Conservation (phyloP, 352 stramenopile genomes). For the Globisporangium parvum region DNA sequence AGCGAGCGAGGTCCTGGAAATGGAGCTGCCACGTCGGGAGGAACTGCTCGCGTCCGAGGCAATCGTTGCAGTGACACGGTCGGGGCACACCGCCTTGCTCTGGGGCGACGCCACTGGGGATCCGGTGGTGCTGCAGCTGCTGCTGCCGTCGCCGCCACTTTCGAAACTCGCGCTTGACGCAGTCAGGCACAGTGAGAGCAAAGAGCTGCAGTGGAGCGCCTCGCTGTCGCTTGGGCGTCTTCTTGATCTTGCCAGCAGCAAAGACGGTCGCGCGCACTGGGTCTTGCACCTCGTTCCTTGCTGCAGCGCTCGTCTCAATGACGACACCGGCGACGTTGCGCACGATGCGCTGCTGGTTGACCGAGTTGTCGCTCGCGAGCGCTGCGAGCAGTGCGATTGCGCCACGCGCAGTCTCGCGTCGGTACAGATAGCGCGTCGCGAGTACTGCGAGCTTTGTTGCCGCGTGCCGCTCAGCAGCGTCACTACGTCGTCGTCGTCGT, state of each 20-base stretch:
- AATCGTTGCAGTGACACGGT: slow-evolving; percentile 48
- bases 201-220: slow-evolving; percentile 12
- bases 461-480: neutral
- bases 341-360: slow-evolving; percentile 41
- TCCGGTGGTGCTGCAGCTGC: slow-evolving; percentile 21
- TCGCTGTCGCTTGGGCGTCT: neutral
- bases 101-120: slow-evolving; percentile 35
- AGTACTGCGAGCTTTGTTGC: slow-evolving; percentile 12
- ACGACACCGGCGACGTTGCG: slow-evolving; percentile 24
- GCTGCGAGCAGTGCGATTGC: slow-evolving; percentile 24
- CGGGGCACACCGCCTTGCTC: slow-evolving; percentile 28
- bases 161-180: slow-evolving; percentile 27
- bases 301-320: slow-evolving; percentile 2
- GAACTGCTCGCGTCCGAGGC: slow-evolving; percentile 37
- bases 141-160: slow-evolving; percentile 35
- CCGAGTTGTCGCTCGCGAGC: slow-evolving; percentile 22
- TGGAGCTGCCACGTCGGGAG: slow-evolving; percentile 47
- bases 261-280: slow-evolving; percentile 5
- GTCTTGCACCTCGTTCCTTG: neutral
- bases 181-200: slow-evolving; percentile 26
- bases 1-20: slow-evolving; percentile 44
- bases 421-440: slow-evolving; percentile 28
- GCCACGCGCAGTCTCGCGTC: slow-evolving; percentile 18
- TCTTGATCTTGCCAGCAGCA: slow-evolving; percentile 15
- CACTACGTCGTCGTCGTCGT: neutral